phyloP scores from a whole-genome alignment of 2,329 filamentous ascomycete genomes.

The Zopfia rhizophila region DNA sequence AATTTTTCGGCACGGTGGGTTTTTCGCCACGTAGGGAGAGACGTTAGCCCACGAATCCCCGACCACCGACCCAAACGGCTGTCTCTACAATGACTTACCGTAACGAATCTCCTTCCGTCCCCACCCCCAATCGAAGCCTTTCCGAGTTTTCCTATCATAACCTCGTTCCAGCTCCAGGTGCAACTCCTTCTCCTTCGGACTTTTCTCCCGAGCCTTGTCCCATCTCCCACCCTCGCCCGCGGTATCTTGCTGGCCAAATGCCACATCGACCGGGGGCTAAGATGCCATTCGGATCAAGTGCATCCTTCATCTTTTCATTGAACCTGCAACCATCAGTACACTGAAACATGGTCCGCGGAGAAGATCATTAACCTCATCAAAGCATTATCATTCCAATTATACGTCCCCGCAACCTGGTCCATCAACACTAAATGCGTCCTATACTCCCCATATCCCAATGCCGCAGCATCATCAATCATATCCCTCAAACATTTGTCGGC shows the following conservation, averaged over 20 bases:
- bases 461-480: slow-evolving; percentile 52
- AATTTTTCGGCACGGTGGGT: no score
- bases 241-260: slow-evolving; percentile 30
- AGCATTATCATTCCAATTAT: slow-evolving; percentile 57
- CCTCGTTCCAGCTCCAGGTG: slow-evolving; percentile 17
- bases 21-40: no score
- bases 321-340: slow-evolving; percentile 28
- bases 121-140: no score
- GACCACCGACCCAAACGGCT: no score
- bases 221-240: slow-evolving; percentile 27
- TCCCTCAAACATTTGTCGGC: slow-evolving; percentile 38
- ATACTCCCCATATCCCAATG: slow-evolving; percentile 57
- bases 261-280: slow-evolving; percentile 33
- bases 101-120: no score
- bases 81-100: no score
- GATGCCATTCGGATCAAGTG: slow-evolving; percentile 54
- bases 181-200: slow-evolving; percentile 26
- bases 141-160: no score
- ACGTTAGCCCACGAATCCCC: no score
- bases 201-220: slow-evolving; percentile 20
- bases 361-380: slow-evolving; percentile 43
- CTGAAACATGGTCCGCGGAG: background rate
- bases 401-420: slow-evolving; percentile 61
- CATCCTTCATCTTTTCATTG: slow-evolving; percentile 58
- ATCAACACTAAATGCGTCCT: slow-evolving; percentile 59